Evolutionary conservation across 2,329 filamentous ascomycete species (phyloP).

Genomic region (Ophiocordyceps camponoti-saundersi): DNA sequence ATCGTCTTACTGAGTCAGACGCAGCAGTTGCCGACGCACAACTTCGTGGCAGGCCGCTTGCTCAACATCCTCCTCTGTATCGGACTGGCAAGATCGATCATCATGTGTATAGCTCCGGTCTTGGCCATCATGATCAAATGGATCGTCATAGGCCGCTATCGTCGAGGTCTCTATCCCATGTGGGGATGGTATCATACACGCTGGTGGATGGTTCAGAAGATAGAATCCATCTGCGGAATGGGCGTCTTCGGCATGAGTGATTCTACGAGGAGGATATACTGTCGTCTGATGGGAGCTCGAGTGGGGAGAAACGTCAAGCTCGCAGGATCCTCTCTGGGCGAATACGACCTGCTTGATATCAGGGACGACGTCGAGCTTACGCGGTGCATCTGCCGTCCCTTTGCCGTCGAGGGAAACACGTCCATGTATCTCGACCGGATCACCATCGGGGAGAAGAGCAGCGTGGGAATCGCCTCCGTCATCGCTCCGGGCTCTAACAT

Average conservation of each 20-base stretch:
- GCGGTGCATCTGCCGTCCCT: slow-evolving; percentile 30
- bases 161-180: slow-evolving; percentile 38
- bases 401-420: slow-evolving; percentile 36
- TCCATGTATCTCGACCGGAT: slow-evolving; percentile 38
- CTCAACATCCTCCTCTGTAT: slow-evolving; percentile 29
- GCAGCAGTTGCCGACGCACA: slow-evolving; percentile 19
- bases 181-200: slow-evolving; percentile 40
- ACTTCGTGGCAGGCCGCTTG: slow-evolving; percentile 24
- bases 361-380: slow-evolving; percentile 29
- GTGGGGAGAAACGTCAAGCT: slow-evolving; percentile 33
- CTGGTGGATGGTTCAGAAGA: slow-evolving; percentile 42
- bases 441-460: slow-evolving; percentile 26
- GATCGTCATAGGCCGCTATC: slow-evolving; percentile 34
- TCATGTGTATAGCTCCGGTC: slow-evolving; percentile 23
- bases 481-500: slow-evolving; percentile 31
- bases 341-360: slow-evolving; percentile 38
- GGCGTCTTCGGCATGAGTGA: slow-evolving; percentile 26
- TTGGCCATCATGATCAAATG: slow-evolving; percentile 33
- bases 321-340: slow-evolving; percentile 25
- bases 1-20: slow-evolving; percentile 26
- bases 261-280: slow-evolving; percentile 24
- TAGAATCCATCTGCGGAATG: slow-evolving; percentile 27
- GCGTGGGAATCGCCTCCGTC: slow-evolving; percentile 28
- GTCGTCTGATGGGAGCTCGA: slow-evolving; percentile 31
- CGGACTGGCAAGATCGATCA: slow-evolving; percentile 20